Conservation (phyloP, 345 rosid species). For the Salix udensis region DNA sequence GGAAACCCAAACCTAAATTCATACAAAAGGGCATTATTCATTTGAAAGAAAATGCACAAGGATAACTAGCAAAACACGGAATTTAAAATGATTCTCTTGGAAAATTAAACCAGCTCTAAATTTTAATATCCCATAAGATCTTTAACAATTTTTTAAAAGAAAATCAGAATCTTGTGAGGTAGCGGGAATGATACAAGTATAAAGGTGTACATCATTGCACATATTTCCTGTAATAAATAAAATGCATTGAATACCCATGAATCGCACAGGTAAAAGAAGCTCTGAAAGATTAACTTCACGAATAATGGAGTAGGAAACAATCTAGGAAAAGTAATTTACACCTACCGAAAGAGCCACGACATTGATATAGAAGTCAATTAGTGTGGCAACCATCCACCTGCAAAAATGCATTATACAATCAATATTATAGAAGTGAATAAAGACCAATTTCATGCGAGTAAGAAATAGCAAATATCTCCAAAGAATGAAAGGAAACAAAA, state of each 20-base stretch:
- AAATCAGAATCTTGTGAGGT: not conserved
- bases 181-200: not conserved
- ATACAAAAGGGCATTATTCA: not conserved
- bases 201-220: not conserved
- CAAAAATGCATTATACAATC: not conserved
- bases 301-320: not conserved
- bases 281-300: not conserved
- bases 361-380: slow-evolving; percentile 71
- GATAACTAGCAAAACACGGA: not conserved
- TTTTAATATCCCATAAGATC: not conserved
- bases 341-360: slow-evolving; percentile 65
- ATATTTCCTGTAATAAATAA: not conserved
- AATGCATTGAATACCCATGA: not conserved
- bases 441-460: too few relatives aligned
- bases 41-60: slow-evolving; percentile 8
- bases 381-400: slow-evolving; percentile 80
- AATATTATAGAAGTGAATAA: not conserved
- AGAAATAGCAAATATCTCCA: not conserved
- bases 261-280: not conserved
- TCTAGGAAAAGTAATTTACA: slow-evolving; percentile 4
- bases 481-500: not conserved
- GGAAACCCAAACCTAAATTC: slow-evolving; percentile 62
- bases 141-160: not conserved
- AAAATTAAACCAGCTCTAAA: not conserved
- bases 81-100: not conserved